These are phyloP conservation scores for Zygotorulaspora sp. DNA, from an alignment of 805 yeast genomes.

Conservation along the genomic window DNA sequence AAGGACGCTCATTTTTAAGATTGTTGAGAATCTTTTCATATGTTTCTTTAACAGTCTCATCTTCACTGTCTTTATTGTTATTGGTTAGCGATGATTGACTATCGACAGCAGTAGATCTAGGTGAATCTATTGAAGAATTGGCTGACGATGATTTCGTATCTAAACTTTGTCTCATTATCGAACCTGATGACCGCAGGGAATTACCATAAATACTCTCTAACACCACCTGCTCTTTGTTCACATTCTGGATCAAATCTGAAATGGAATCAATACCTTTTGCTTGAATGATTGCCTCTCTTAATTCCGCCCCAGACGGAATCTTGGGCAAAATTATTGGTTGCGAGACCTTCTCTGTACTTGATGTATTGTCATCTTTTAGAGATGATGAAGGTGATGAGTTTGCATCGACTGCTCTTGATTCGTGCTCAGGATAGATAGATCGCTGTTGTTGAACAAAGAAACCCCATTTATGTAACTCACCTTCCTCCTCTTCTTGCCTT, in stretches of 20 bases:
- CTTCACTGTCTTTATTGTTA: conserved; percentile 19
- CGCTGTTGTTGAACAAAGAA: conserved; percentile 65
- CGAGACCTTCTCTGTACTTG: conserved; percentile 9
- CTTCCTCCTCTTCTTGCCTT: conserved; percentile 88
- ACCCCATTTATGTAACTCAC: conserved; percentile 85
- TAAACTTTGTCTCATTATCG: not conserved
- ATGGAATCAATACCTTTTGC: conserved; percentile 74
- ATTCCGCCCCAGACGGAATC: conserved; percentile 45
- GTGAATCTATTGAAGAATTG: not conserved
- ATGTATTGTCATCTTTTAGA: not conserved
- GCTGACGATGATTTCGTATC: conserved; percentile 2
- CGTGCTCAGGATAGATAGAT: conserved; percentile 33
- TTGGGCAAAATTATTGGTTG: conserved; percentile 31
- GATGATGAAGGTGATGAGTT: conserved; percentile 8
- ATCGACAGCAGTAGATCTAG: conserved; percentile 1
- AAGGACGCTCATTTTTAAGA: conserved; percentile 40
- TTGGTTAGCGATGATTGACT: conserved; percentile 1
- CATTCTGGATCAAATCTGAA: conserved; percentile 60
- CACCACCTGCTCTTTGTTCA: conserved; percentile 49
- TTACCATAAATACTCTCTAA: conserved; percentile 47
- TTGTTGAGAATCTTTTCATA: conserved; percentile 69
- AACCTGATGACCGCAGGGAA: conserved; percentile 7
- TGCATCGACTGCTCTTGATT: conserved; percentile 5
- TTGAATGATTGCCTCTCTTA: conserved; percentile 54
- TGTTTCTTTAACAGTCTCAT: conserved; percentile 58